Conservation (phyloP, 768 basidiomycete species). For the Lentinula sp. region DNA sequence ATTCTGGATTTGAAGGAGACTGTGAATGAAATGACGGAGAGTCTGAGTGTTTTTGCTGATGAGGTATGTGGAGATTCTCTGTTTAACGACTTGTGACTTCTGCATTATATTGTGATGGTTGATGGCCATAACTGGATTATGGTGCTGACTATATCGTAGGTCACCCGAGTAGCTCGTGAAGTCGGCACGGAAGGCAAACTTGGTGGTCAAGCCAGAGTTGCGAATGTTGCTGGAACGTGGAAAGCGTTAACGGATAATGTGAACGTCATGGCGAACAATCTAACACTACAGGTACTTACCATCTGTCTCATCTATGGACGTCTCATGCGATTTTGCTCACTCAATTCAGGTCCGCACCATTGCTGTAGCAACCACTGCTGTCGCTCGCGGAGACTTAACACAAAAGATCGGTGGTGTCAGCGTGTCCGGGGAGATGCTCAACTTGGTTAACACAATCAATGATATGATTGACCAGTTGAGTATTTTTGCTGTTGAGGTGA, state of each 20-base stretch:
- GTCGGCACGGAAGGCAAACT: constrained; percentile 95
- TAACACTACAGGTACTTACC: constrained; percentile 90
- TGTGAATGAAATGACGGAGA: constrained; percentile 93
- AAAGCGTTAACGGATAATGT: constrained; percentile 95
- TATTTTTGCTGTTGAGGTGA: constrained; percentile 43
- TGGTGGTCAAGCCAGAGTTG: constrained; percentile 91
- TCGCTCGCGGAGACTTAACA: constrained; percentile 89
- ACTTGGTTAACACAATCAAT: constrained; percentile 96
- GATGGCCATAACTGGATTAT: too few species aligned
- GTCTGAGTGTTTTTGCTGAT: constrained; percentile 77
- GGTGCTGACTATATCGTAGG: constrained; percentile 13
- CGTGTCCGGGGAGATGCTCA: constrained; percentile 94
- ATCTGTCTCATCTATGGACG: constrained; percentile 19
- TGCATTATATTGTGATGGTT: not conserved
- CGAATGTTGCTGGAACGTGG: constrained; percentile 96
- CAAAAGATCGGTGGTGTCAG: constrained; percentile 91
- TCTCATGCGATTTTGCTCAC: not conserved
- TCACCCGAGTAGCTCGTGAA: constrained; percentile 85
- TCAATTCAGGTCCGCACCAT: constrained; percentile 9
- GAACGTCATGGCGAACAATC: constrained; percentile 91
- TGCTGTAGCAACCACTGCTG: constrained; percentile 56
- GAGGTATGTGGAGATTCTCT: constrained; percentile 39
- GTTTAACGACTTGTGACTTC: too few species aligned
- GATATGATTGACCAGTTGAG: constrained; percentile 62
- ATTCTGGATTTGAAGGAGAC: constrained; percentile 88